Percentiles rank a stretch among this genome's conserved stretches.
These are phyloP conservation scores for Strobilomyces dryophilus DNA, from an alignment of 768 basidiomycete species.

Conservation along the genomic window DNA sequence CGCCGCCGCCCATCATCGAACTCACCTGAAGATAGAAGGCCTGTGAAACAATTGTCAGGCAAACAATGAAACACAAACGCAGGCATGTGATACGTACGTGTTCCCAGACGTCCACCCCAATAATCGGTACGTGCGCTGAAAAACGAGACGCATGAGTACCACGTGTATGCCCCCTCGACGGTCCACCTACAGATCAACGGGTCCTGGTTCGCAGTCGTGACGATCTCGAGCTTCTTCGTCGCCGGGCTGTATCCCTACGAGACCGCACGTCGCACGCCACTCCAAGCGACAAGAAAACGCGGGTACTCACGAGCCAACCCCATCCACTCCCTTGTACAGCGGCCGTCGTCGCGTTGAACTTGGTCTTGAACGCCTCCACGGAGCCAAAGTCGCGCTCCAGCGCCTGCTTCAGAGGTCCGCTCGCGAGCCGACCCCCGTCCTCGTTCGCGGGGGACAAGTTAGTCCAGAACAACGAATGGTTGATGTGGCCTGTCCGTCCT, in stretches of 20 bases:
- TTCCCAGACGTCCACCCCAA: conserved; percentile 98
- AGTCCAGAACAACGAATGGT: conserved; percentile 97
- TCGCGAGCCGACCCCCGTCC: conserved; percentile 60
- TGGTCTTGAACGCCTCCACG: conserved; percentile 80
- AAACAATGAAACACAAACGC: conserved; percentile 4
- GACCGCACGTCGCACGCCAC: neutral
- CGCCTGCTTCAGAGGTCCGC: conserved; percentile 70
- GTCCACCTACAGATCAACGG: conserved; percentile 61
- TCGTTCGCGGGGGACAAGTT: conserved; percentile 76
- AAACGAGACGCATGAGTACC: conserved; percentile 8
- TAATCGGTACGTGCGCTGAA: conserved; percentile 78
- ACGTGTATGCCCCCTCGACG: neutral
- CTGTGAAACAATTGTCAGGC: conserved; percentile 29
- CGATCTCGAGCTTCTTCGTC: conserved; percentile 77
- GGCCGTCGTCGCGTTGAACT: conserved; percentile 82
- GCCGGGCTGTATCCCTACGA: conserved; percentile 62
- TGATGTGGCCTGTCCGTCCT: conserved; percentile 68
- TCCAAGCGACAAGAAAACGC: neutral
- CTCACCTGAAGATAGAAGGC: conserved; percentile 57
- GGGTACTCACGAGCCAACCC: conserved; percentile 86
- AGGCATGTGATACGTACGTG: conserved; percentile 51
- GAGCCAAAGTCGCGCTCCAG: conserved; percentile 82
- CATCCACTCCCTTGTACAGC: conserved; percentile 97
- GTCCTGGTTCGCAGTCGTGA: conserved; percentile 96
- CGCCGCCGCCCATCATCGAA: neutral